phyloP scores from a whole-genome alignment of 495 filamentous ascomycete species.

The Lindgomyces ingoldianus region DNA sequence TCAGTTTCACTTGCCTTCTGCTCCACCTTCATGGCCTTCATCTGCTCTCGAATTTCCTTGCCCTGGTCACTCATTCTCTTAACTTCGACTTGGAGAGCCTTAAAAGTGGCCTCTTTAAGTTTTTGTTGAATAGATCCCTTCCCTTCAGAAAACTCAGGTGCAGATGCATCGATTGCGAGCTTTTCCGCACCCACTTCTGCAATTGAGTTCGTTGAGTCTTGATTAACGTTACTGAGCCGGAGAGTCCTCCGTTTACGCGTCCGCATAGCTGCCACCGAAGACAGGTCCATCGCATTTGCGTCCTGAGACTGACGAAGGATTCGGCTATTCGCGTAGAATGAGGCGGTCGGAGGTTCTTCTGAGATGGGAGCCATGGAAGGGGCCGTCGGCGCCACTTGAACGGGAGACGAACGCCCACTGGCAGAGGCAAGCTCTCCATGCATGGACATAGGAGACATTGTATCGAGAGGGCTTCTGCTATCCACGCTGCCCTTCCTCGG shows the following conservation, averaged over 20 bases:
- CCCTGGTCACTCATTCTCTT: not conserved
- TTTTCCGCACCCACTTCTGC: not conserved
- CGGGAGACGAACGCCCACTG: conserved; percentile 8
- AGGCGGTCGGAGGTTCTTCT: not conserved
- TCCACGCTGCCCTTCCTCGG: conserved; percentile 2
- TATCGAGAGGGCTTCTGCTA: not conserved
- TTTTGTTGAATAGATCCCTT: not conserved
- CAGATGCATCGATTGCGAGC: not conserved
- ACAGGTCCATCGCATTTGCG: not conserved
- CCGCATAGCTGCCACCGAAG: not conserved
- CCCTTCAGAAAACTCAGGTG: too few relatives aligned
- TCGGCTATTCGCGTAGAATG: too few relatives aligned
- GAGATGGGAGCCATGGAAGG: not conserved
- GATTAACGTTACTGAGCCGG: too few relatives aligned
- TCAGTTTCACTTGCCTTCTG: too few relatives aligned
- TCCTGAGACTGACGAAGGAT: not conserved
- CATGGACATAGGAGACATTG: not conserved
- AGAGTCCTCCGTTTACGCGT: not conserved
- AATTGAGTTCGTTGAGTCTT: not conserved
- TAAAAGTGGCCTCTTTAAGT: not conserved
- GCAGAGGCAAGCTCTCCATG: not conserved
- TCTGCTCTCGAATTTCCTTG: too few relatives aligned
- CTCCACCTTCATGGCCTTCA: too few relatives aligned
- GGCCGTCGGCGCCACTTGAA: conserved; percentile 1
- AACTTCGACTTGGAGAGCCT: not conserved